Base-by-base conservation (phyloP, 768 basidiomycete species). In the Lactarius deliciosus region DNA sequence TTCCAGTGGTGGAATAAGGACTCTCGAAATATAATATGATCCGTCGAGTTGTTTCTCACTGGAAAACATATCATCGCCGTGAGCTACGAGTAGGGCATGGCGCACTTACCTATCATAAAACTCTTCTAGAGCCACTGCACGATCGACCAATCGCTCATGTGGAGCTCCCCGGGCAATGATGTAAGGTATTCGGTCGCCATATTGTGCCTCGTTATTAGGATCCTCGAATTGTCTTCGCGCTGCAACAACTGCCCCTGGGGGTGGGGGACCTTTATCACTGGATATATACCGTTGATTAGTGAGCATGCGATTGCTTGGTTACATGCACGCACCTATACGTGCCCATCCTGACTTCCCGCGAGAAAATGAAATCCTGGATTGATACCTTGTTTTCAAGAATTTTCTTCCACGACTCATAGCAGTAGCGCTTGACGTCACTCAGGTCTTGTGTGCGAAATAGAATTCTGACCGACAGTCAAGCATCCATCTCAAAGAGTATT, bases 181-280 rank as follows among this genome's bases (percentile, higher is more conserved):
- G 74, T 98, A 98, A 1, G 94, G 94, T 0, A 98, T 85, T 34
- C 96, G 87, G 71, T 99, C 95, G 20, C 92, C 93, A 73, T 98
- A 97, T 71, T 96, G 93, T 1, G 91, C 82, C 73, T 97, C 96
- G 60, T 90, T 85, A 30, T 88, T 86, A 0, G 87, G 86, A 75
- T 98, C 96, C 55, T 85, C 74, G 16, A 88, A 70, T 76, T 90
- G 84, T 63, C 86, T 84, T 34, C 89, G 83, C 3, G 90, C 89
- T 9, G 95, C 96, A 16, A 98, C 89, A 1, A 87, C 83, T 7
- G 87, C 96, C 0, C 95, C 97, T n/a, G 97, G 95, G 7, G 93
- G 95, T 1, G 96, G 97, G 0, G 87, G 86, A 0, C 80, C 88
- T 69, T 86, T 88, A 61, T 94, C 93, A 68, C 96, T 98, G 65